Percentiles rank a stretch among this genome's conserved stretches.
Conservation (phyloP, 805 yeast species). For the Hanseniaspora pseudoguilliermondii region DNA sequence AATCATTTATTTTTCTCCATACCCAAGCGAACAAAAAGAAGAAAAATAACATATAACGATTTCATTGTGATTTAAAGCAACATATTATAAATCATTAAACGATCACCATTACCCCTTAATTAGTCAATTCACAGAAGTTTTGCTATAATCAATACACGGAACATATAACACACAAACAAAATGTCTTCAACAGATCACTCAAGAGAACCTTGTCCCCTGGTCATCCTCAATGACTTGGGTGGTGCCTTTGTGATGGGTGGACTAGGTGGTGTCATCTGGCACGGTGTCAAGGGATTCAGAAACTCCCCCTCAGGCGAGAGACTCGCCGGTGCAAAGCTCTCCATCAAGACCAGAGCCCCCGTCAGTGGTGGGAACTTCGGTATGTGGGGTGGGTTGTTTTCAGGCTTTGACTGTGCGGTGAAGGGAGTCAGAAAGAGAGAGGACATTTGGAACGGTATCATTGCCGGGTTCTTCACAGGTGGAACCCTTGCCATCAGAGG, state of each 20-base stretch:
- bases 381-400: constrained; percentile 98
- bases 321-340: constrained; percentile 74
- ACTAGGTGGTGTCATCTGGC: constrained; percentile 98
- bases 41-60: no score
- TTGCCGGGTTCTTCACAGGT: constrained; percentile 96
- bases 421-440: constrained; percentile 94
- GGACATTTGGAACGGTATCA: constrained; percentile 95
- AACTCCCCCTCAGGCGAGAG: constrained; percentile 97
- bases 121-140: no score
- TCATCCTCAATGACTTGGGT: constrained; percentile 91
- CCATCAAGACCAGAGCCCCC: constrained; percentile 93
- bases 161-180: background rate
- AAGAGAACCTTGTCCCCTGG: constrained; percentile 98
- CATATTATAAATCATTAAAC: no score
- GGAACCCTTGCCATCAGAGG: constrained; percentile 97
- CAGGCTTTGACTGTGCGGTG: constrained; percentile 89
- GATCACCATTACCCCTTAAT: no score
- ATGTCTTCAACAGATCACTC: constrained; percentile 88
- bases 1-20: no score
- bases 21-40: no score
- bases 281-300: constrained; percentile 96
- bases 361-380: constrained; percentile 98
- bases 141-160: background rate
- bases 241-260: constrained; percentile 99
- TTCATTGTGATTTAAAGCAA: no score